Conservation (phyloP, 2,329 filamentous ascomycete genomes). For the Colletotrichum horii region DNA sequence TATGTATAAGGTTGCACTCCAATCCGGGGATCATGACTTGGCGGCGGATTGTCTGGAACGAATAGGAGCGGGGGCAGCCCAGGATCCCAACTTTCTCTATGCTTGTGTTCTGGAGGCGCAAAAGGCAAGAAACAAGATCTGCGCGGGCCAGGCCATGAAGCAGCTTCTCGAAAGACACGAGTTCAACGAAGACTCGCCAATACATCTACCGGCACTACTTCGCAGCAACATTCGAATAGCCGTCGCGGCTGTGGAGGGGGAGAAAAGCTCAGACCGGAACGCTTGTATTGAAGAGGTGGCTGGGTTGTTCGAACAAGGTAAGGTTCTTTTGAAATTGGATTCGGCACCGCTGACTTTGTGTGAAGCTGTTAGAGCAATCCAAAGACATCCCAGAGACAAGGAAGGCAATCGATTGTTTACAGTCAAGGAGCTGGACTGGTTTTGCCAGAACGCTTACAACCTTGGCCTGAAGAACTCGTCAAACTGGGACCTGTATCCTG, state of each 20-base stretch:
- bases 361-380: conserved; percentile 45
- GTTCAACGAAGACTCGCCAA: conserved; percentile 18
- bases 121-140: conserved; percentile 62
- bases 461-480: conserved; percentile 67
- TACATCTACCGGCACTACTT: conserved; percentile 41
- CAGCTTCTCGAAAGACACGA: conserved; percentile 33
- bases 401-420: conserved; percentile 59
- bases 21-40: conserved; percentile 58
- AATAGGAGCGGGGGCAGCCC: conserved; percentile 57
- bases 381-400: conserved; percentile 40
- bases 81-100: conserved; percentile 71
- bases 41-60: conserved; percentile 68
- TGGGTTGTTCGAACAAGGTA: conserved; percentile 51
- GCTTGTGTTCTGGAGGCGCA: conserved; percentile 83
- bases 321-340: not conserved
- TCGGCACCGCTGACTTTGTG: conserved; percentile 24
- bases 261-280: not conserved
- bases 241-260: conserved; percentile 41
- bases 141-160: conserved; percentile 50
- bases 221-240: conserved; percentile 60
- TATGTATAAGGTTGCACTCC: conserved; percentile 75
- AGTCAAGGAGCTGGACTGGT: conserved; percentile 77
- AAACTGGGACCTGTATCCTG: conserved; percentile 55
- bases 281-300: conserved; percentile 55
- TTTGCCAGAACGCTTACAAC: conserved; percentile 83